phyloP scores from a whole-genome alignment of 73 alveolate genomes.

The Durusdinium trenchii region DNA sequence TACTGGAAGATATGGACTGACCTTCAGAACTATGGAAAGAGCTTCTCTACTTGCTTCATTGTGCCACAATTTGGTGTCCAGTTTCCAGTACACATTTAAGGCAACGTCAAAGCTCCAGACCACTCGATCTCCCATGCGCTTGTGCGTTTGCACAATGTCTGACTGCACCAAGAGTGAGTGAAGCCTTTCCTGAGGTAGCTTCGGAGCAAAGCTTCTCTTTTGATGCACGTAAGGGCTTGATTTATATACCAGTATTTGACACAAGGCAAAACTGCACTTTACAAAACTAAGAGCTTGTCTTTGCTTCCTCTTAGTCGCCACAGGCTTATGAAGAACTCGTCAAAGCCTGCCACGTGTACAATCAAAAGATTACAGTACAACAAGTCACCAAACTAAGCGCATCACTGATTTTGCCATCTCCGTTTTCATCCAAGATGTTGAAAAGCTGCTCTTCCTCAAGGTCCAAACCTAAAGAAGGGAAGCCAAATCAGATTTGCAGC shows the following conservation, averaged over 20 bases:
- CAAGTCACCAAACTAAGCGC: not conserved
- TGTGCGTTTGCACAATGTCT: constrained; percentile 81
- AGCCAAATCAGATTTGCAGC: too few relatives aligned
- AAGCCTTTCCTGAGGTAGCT: constrained; percentile 55
- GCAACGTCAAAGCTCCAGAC: not conserved
- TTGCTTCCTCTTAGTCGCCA: constrained; percentile 93
- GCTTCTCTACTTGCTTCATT: not conserved
- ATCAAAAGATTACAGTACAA: not conserved
- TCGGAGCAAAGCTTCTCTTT: too few relatives aligned
- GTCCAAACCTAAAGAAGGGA: constrained; percentile 20
- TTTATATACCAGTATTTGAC: too few relatives aligned
- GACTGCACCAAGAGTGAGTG: constrained; percentile 82
- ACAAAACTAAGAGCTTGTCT: not conserved
- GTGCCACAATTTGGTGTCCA: not conserved
- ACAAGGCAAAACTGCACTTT: too few relatives aligned
- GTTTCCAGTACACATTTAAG: not conserved
- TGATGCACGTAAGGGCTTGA: too few relatives aligned
- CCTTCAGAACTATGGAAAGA: not conserved
- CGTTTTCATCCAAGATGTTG: constrained; percentile 82
- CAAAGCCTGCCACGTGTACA: constrained; percentile 8
- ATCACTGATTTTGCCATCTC: constrained; percentile 56
- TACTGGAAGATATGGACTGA: too few relatives aligned
- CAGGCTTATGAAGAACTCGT: constrained; percentile 68
- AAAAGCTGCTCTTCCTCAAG: constrained; percentile 77
- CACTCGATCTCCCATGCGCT: constrained; percentile 75